Base-by-base conservation (phyloP, 2,329 filamentous ascomycete species). In the Colletotrichum tropicale region DNA sequence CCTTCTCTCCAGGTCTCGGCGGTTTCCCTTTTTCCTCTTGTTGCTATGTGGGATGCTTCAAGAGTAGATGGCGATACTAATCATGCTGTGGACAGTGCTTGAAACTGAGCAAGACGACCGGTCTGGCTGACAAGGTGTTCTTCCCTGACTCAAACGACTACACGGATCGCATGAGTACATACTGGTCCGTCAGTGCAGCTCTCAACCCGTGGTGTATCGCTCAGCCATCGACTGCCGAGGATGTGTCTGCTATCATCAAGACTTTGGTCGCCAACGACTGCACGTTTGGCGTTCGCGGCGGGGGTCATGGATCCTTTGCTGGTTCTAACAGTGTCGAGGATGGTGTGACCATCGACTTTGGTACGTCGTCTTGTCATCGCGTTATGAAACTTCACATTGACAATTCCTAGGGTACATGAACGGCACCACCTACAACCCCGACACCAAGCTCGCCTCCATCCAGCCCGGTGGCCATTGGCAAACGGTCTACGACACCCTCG, bases 271-370 rank as follows among this genome's bases (percentile, higher is more conserved):
- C 77, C 6, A 78, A 79, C 8, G 55, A 80, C 16, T 84, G 83
- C 62, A 78, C 80, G 8, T 87, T 87, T 75, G 86, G 84, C 21
- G 82, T 88, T 38, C 81, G 84, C 2, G 82, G 82, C 21, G 85
- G 85, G 43, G 84, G 86, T 5, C 84, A 86, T 55, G 83, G 80
- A 30, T 78, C 80, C 28, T 82, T 81, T 65, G 74, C 81, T 1
- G 77, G 84, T 5, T 79, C 82, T 70, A 85, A 85, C 79, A 83
- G 82, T 66, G 81, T 86, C 13, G 76, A 82, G 10, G 80, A 82
- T 21, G 85, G 85, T 3, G 80, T 86, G 10, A 84, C 84, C 3
- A 80, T 86, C 26, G 85, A 86, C 75, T 80, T 86, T 55, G 79
- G 81, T 79, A 75, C 67, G 21, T 55, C 28, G 55, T 48, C 61